Base-by-base conservation (phyloP, 306 rosid species). In the Quercus cerris region DNA sequence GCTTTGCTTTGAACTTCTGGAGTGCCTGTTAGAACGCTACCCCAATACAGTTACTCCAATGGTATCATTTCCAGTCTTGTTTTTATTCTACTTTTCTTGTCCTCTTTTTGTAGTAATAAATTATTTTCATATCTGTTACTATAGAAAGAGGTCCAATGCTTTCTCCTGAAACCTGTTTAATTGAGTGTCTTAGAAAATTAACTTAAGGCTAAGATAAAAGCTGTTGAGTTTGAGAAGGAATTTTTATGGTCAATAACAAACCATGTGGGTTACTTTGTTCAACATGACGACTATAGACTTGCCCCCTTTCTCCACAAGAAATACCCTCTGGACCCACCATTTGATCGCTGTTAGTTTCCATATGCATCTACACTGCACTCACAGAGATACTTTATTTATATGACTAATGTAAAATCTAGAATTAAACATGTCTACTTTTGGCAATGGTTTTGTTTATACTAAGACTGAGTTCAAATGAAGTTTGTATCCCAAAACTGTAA, bases 1-100 rank as follows among this genome's bases (percentile, higher is more conserved):
- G 99, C 96, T 95, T 73, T 90, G 97, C 83, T 91, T 90, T 87
- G 94, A 93, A 87, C 92, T 93, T 81, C 85, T 95, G 88, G 91
- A 79, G 78, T 88, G 85, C 85, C 87, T 95, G 78, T 85, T 93
- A 59, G 91, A 89, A 75, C 46, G 77, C 80, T 84, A 89, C 78
- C 89, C 89, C 1, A 78, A 88, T 59, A 88, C 80, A 70, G 81
- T 93, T 79, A 83, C 94, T 83, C 75, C 96, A 68, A 77, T 93
- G 97, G 99, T 95, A 93, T 68, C 41, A 28, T 33, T 73, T 85
- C 68, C 66, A 28, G 51, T 31, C 76, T 76, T 7, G 35, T 71
- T 78, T 78, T 85, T 78, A 58, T 73, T 75, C 41, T 74, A 75
- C 88, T 79, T 80, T 49, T 76, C 55, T 74, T 78, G 56, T 73